phyloP scores from a whole-genome alignment of 306 rosid genomes.

The Lathyrus oleraceus region DNA sequence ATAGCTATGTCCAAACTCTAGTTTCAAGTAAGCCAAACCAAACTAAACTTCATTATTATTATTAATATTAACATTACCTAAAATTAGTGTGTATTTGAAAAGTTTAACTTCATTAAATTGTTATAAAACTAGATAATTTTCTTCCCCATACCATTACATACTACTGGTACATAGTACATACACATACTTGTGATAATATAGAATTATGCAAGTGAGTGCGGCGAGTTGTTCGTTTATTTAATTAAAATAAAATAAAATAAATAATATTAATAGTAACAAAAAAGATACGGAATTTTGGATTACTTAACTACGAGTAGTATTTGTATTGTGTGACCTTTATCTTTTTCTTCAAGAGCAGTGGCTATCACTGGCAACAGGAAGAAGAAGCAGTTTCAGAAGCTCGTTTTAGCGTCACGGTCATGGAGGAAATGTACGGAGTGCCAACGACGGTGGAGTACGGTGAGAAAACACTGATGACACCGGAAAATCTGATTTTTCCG shows the following conservation, averaged over 20 bases:
- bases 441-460: conserved; percentile 61
- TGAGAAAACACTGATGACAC: conserved; percentile 69
- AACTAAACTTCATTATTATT: not conserved
- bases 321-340: conserved; percentile 27
- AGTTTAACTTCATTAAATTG: conserved; percentile 1
- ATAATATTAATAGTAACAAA: not conserved
- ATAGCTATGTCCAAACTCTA: not conserved
- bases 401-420: conserved; percentile 37
- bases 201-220: conserved; percentile 36
- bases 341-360: conserved; percentile 29
- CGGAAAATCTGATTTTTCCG: conserved; percentile 85
- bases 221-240: conserved; percentile 18
- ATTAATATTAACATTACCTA: conserved; percentile 2
- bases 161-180: not conserved
- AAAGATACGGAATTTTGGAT: conserved; percentile 1
- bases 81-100: conserved; percentile 7
- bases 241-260: conserved; percentile 14
- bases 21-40: not conserved
- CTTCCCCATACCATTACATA: not conserved
- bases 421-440: conserved; percentile 89
- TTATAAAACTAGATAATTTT: conserved; percentile 6
- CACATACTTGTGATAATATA: not conserved
- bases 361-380: conserved; percentile 32
- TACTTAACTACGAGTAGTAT: not conserved
- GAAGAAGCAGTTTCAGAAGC: not conserved